Conservation (phyloP, 2,329 filamentous ascomycete species). For the Botryotinia narcissicola region DNA sequence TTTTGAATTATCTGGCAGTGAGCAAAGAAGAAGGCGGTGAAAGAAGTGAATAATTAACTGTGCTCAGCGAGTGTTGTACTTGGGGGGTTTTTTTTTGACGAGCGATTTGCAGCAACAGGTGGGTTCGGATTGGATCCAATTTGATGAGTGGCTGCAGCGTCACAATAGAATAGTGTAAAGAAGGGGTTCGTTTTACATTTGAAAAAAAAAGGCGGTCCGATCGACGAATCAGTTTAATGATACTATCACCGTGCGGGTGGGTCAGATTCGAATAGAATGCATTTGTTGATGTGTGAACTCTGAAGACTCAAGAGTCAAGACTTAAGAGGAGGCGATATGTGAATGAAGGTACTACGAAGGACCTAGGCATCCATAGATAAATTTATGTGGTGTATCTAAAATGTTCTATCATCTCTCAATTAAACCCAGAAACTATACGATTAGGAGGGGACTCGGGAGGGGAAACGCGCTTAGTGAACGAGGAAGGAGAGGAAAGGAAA, state of each 20-base stretch:
- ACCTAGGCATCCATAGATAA: background rate
- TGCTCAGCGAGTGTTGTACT: background rate
- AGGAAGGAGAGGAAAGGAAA: background rate
- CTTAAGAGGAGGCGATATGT: background rate
- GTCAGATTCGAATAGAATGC: background rate
- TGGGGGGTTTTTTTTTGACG: conserved; percentile 1
- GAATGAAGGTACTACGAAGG: background rate
- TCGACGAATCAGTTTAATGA: conserved; percentile 12
- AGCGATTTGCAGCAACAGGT: conserved; percentile 15
- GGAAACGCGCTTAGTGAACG: background rate
- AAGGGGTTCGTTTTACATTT: conserved; percentile 18
- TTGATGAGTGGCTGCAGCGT: conserved; percentile 14
- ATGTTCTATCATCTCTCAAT: background rate
- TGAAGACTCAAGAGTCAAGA: background rate
- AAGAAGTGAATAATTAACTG: conserved; percentile 1
- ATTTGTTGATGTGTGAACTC: background rate
- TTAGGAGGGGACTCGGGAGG: background rate
- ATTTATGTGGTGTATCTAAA: background rate
- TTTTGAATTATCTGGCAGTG: conserved; percentile 14
- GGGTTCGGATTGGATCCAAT: conserved; percentile 5
- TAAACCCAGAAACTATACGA: background rate
- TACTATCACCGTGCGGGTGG: conserved; percentile 9
- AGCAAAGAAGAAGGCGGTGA: conserved; percentile 16
- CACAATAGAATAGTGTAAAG: background rate
- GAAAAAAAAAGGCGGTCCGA: conserved; percentile 8